Evolutionary conservation across 805 yeast species (phyloP).

Genomic region (Hanseniaspora singularis): DNA sequence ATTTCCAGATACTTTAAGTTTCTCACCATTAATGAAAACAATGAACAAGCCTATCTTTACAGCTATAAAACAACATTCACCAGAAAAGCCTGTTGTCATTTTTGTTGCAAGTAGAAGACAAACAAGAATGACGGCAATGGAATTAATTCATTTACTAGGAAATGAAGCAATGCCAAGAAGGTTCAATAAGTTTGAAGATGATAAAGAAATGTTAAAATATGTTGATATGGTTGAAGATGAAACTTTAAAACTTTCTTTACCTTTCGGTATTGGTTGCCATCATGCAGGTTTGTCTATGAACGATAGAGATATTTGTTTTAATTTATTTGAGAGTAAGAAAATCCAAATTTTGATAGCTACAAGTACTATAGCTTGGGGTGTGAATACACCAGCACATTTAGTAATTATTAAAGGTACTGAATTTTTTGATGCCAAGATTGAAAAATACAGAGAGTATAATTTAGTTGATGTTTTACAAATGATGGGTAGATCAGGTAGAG

Average conservation of each 20-base stretch:
- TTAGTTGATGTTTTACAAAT: conserved; percentile 93
- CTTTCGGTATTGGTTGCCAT: conserved; percentile 79
- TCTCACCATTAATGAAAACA: conserved; percentile 62
- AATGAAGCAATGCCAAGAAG: conserved; percentile 44
- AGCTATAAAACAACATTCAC: conserved; percentile 88
- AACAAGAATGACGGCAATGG: conserved; percentile 72
- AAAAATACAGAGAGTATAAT: conserved; percentile 88
- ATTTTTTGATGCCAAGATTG: conserved; percentile 83
- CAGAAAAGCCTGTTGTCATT: conserved; percentile 86
- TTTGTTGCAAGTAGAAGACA: conserved; percentile 94
- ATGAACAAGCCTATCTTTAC: conserved; percentile 68
- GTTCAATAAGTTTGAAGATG: conserved; percentile 61
- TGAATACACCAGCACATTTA: conserved; percentile 95
- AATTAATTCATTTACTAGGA: conserved; percentile 59
- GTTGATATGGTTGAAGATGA: conserved; percentile 86
- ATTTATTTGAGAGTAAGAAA: conserved; percentile 69
- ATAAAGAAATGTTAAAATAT: conserved; percentile 62
- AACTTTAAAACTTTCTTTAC: conserved; percentile 60
- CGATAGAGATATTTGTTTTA: conserved; percentile 81
- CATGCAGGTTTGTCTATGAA: conserved; percentile 92
- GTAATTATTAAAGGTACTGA: conserved; percentile 95
- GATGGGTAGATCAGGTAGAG: conserved; percentile 99
- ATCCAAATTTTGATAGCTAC: conserved; percentile 88
- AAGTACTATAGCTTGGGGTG: conserved; percentile 99
- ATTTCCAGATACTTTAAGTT: conserved; percentile 66